Evolutionary conservation across 2,329 filamentous ascomycete genomes (phyloP).

Genomic region (Penicillium rolfsii): DNA sequence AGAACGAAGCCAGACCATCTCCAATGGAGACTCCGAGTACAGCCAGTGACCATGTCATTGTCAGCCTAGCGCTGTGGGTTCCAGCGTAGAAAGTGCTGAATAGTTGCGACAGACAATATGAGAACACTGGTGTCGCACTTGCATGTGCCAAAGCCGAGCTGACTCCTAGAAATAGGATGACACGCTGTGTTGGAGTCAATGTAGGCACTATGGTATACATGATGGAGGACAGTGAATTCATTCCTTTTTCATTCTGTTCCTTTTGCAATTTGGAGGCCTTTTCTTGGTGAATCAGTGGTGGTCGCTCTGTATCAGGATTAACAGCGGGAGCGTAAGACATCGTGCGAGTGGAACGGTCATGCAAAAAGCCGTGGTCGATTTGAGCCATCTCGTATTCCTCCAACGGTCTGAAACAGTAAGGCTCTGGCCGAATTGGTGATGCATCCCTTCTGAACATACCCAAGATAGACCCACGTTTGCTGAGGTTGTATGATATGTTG

Average conservation of each 20-base stretch:
- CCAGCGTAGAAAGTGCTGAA: constrained; percentile 69
- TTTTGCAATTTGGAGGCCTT: constrained; percentile 8
- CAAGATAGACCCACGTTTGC: constrained; percentile 9
- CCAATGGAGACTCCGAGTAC: constrained; percentile 69
- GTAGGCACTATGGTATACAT: constrained; percentile 71
- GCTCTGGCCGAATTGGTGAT: not conserved
- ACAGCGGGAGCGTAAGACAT: not conserved
- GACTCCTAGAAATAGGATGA: constrained; percentile 63
- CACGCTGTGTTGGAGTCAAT: constrained; percentile 56
- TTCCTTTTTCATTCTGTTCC: constrained; percentile 6
- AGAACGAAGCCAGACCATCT: constrained; percentile 68
- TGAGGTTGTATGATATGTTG: not conserved
- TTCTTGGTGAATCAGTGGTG: not conserved
- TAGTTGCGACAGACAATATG: constrained; percentile 73
- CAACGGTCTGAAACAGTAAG: not conserved
- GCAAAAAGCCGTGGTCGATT: not conserved
- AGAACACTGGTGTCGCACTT: constrained; percentile 72
- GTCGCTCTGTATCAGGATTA: not conserved
- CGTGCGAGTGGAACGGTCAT: not conserved
- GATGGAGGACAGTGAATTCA: constrained; percentile 55
- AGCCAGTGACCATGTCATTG: constrained; percentile 68
- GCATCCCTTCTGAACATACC: not conserved
- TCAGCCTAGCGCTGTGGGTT: constrained; percentile 52
- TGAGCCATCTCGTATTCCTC: constrained; percentile 21
- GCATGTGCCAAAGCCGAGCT: constrained; percentile 67